Base-by-base conservation (phyloP, 768 basidiomycete genomes). In the Mycena albidolilacea region DNA sequence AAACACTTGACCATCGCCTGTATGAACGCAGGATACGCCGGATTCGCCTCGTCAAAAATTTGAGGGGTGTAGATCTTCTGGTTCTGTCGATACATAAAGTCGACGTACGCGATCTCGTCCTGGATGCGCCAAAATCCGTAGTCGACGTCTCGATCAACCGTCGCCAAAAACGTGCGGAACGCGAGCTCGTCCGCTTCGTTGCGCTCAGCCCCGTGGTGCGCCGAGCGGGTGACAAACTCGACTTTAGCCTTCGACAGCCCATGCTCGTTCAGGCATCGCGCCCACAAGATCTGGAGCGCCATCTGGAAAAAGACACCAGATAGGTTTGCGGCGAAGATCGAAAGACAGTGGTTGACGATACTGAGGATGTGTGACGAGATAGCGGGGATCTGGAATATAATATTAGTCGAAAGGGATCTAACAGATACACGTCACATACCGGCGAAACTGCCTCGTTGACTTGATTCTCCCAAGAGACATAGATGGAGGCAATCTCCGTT, bases 401-500 rank as follows among this genome's bases (percentile, higher is more conserved):
- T 66, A 43, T 65, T 41, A 61, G 30, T 46, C 6, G 19, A 48
- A 5, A n/a, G 21, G 7, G 2, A 48, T 70, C 6, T 21, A 60
- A 41, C 30, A 65, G 64, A 71, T 61, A 15, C n/a, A 50, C 39
- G 19, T 58, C 43, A 44, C 75, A 48, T 67, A 76, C 75, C 69
- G 69, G 58, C 23, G 75, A 74, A 61, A 76, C 73, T 17, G 73
- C 75, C 69, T 74, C 75, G 67, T 76, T 76, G 60, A 69, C 63
- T 59, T 71, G 72, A 58, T 61, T 74, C 75, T 76, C 75, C 75
- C 72, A 76, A 54, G 69, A 54, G 30, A 72, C 61, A 66, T 74
- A 76, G 35, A 76, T 44, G 15, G 64, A 44, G 10, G 73, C 75
- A 38, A 76, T 61, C 66, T 76, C 72, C 62, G 35, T 19, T 46